These are phyloP conservation scores for Gnomoniopsis smithogilvyi DNA, from an alignment of 2,329 filamentous ascomycete genomes.

Conservation along the genomic window DNA sequence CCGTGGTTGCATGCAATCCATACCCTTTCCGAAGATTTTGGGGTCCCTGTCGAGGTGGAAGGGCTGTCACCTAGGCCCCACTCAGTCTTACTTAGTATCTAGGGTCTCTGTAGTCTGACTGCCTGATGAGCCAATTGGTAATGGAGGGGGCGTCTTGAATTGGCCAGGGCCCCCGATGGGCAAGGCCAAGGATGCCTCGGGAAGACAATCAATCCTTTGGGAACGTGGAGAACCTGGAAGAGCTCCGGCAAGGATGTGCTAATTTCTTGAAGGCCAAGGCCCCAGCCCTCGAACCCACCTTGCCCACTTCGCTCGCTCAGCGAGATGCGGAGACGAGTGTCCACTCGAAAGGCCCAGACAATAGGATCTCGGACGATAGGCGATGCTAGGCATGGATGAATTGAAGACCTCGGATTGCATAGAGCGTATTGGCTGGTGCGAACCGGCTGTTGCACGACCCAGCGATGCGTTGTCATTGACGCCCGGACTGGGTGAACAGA, in stretches of 20 bases:
- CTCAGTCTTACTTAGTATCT: conserved; percentile 10
- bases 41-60: conserved; percentile 7
- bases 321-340: conserved; percentile 19
- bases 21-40: conserved; percentile 9
- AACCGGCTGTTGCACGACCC: background rate
- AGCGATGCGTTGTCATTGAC: background rate
- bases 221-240: conserved; percentile 11
- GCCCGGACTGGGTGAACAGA: background rate
- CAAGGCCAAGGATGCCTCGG: conserved; percentile 9
- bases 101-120: conserved; percentile 9
- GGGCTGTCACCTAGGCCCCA: conserved; percentile 13
- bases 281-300: conserved; percentile 9
- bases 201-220: conserved; percentile 6
- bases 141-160: conserved; percentile 2
- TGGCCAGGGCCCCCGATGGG: conserved; percentile 6
- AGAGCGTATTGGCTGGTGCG: background rate
- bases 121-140: background rate
- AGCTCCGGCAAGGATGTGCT: conserved; percentile 15
- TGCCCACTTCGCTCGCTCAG: conserved; percentile 17
- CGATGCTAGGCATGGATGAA: background rate
- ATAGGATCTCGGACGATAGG: conserved; percentile 12
- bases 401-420: background rate
- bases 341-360: conserved; percentile 20
- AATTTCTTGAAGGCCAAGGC: conserved; percentile 16
- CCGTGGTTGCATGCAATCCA: conserved; percentile 10